A percentile compares a stretch with the other conserved stretches of the same genome.
Evolutionary conservation across 768 basidiomycete genomes (phyloP).

Genomic region (Auriscalpium orientale): DNA sequence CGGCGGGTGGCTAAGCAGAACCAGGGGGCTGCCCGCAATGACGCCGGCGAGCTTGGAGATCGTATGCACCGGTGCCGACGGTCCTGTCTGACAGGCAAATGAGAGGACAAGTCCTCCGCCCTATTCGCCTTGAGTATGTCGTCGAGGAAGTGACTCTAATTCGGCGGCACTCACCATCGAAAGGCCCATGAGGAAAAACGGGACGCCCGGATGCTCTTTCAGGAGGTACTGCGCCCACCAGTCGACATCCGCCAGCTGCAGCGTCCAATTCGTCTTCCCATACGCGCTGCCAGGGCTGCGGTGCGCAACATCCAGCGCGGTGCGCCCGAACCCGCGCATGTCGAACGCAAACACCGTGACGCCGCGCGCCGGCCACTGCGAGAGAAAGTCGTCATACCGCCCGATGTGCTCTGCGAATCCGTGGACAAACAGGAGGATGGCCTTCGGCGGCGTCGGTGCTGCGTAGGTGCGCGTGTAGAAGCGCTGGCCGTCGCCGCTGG

Average conservation of each 20-base stretch:
- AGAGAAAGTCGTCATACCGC: conserved; percentile 62
- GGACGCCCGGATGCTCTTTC: conserved; percentile 13
- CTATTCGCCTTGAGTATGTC: conserved; percentile 25
- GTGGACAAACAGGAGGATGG: conserved; percentile 59
- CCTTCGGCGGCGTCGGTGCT: conserved; percentile 19
- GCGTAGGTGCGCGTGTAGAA: conserved; percentile 68
- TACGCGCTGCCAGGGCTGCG: conserved; percentile 42
- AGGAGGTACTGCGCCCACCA: conserved; percentile 40
- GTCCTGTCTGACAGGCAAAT: conserved; percentile 38
- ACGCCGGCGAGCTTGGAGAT: conserved; percentile 46
- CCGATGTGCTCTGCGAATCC: conserved; percentile 73
- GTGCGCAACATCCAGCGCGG: conserved; percentile 48
- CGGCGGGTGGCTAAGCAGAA: conserved; percentile 55
- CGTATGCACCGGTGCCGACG: conserved; percentile 21
- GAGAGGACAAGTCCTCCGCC: conserved; percentile 60
- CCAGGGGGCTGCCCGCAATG: conserved; percentile 60
- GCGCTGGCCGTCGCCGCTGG: conserved; percentile 46
- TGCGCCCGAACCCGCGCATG: conserved; percentile 74
- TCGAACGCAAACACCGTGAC: conserved; percentile 69
- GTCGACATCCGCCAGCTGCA: conserved; percentile 59
- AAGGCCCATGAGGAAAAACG: conserved; percentile 69
- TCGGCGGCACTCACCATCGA: conserved; percentile 53
- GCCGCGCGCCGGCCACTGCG: conserved; percentile 39
- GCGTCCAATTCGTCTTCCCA: conserved; percentile 53
- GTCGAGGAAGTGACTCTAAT: too few relatives aligned